These are phyloP conservation scores for Plasmodium vinckei DNA, from an alignment of 169 alveolate genomes.

Conservation along the genomic window DNA sequence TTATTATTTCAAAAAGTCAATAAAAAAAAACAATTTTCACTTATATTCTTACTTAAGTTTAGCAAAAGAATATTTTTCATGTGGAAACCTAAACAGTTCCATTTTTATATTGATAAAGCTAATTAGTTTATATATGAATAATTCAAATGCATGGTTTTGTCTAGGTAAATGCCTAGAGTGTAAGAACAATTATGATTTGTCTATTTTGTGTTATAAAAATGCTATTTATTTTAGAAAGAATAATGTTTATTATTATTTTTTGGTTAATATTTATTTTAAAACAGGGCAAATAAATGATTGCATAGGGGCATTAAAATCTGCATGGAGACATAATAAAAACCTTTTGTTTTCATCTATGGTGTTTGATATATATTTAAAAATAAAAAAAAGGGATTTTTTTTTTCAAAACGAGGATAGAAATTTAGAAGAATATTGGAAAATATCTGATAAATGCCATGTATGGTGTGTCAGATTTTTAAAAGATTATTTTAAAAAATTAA, in stretches of 20 bases:
- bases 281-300: conserved; percentile 32
- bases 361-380: conserved; percentile 11
- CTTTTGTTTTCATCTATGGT: conserved; percentile 11
- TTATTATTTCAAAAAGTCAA: conserved; percentile 33
- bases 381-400: background rate
- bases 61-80: conserved; percentile 58
- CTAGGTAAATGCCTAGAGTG: conserved; percentile 43
- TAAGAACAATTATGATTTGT: conserved; percentile 25
- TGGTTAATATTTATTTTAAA: conserved; percentile 38
- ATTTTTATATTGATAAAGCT: conserved; percentile 16
- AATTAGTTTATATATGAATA: conserved; percentile 36
- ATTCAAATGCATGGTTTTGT: conserved; percentile 65
- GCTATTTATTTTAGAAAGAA: conserved; percentile 28
- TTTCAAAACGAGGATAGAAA: conserved; percentile 2
- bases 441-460: conserved; percentile 14
- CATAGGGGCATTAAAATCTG: conserved; percentile 30
- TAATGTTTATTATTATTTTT: conserved; percentile 18
- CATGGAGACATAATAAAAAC: conserved; percentile 32
- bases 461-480: conserved; percentile 55
- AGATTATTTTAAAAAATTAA: conserved; percentile 21
- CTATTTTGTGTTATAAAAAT: conserved; percentile 47
- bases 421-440: background rate
- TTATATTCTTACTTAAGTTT: conserved; percentile 28
- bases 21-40: conserved; percentile 19
- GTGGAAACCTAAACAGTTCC: conserved; percentile 34